phyloP scores from a whole-genome alignment of 2,329 filamentous ascomycete genomes.

The Venturia pyrina region DNA sequence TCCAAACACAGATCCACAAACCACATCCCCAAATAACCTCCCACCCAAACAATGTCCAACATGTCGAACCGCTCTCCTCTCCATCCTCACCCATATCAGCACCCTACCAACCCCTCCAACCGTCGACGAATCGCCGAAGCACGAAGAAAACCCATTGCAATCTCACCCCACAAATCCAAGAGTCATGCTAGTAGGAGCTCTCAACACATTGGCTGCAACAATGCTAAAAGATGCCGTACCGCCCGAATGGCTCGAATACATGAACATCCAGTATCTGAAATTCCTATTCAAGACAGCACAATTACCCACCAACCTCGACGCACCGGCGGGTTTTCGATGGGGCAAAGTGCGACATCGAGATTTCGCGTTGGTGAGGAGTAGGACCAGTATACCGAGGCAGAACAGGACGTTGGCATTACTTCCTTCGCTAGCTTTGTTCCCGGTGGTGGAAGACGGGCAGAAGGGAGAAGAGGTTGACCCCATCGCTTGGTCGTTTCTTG shows the following conservation, averaged over 20 bases:
- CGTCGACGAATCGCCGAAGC: neutral
- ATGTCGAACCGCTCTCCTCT: slow-evolving; percentile 5
- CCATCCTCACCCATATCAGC: neutral
- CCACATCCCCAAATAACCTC: neutral
- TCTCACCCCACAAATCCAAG: neutral
- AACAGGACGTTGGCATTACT: slow-evolving; percentile 35
- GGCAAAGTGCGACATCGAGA: slow-evolving; percentile 42
- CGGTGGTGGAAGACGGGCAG: slow-evolving; percentile 22
- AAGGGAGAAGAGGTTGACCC: slow-evolving; percentile 32
- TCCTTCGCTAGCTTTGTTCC: slow-evolving; percentile 30
- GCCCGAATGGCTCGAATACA: neutral
- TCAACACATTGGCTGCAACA: neutral
- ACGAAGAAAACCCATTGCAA: neutral
- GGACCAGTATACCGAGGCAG: slow-evolving; percentile 42
- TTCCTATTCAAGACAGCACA: slow-evolving; percentile 45
- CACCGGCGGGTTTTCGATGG: slow-evolving; percentile 47
- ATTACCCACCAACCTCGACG: slow-evolving; percentile 30
- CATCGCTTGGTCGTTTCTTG: slow-evolving; percentile 57
- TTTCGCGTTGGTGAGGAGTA: slow-evolving; percentile 44
- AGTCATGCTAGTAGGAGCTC: slow-evolving; percentile 7
- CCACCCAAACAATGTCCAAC: neutral
- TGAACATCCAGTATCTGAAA: slow-evolving; percentile 35
- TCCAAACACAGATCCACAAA: neutral
- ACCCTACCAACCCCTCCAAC: neutral
- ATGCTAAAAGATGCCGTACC: slow-evolving; percentile 1